Evolutionary conservation across 768 basidiomycete species (phyloP).

Genomic region (Tricholoma terreum): DNA sequence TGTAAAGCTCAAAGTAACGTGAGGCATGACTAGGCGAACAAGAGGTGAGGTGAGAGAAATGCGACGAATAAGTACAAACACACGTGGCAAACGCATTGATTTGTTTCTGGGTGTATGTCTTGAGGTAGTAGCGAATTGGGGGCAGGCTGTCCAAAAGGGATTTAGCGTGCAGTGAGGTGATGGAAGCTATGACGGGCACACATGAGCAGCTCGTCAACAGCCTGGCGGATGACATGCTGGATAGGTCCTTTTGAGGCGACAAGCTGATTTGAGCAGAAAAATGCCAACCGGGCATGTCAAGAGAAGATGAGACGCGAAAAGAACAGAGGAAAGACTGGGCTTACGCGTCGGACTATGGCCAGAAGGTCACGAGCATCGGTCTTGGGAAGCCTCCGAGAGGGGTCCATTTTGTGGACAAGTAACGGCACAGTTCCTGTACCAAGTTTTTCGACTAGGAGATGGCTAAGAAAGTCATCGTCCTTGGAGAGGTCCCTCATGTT

Average conservation of each 20-base stretch:
- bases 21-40: slow-evolving; percentile 67
- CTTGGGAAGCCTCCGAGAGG: slow-evolving; percentile 72
- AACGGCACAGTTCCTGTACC: slow-evolving; percentile 79
- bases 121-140: slow-evolving; percentile 75
- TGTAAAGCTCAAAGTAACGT: slow-evolving; percentile 85
- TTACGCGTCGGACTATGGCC: slow-evolving; percentile 73
- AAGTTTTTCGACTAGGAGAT: slow-evolving; percentile 85
- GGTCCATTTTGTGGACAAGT: slow-evolving; percentile 88
- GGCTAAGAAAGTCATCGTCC: slow-evolving; percentile 89
- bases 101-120: slow-evolving; percentile 75
- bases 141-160: slow-evolving; percentile 48
- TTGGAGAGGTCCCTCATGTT: slow-evolving; percentile 86
- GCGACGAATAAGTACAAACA: slow-evolving; percentile 36
- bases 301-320: slow-evolving; percentile 20
- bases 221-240: slow-evolving; percentile 59
- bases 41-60: slow-evolving; percentile 19
- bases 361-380: slow-evolving; percentile 67
- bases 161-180: slow-evolving; percentile 22
- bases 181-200: slow-evolving; percentile 28
- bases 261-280: slow-evolving; percentile 40
- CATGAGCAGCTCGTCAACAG: slow-evolving; percentile 77
- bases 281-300: slow-evolving; percentile 21
- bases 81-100: slow-evolving; percentile 92
- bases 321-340: slow-evolving; percentile 23
- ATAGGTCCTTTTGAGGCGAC: slow-evolving; percentile 54